These are phyloP conservation scores for Solanum chacoense DNA, from an alignment of 305 asterid genomes.

Conservation along the genomic window DNA sequence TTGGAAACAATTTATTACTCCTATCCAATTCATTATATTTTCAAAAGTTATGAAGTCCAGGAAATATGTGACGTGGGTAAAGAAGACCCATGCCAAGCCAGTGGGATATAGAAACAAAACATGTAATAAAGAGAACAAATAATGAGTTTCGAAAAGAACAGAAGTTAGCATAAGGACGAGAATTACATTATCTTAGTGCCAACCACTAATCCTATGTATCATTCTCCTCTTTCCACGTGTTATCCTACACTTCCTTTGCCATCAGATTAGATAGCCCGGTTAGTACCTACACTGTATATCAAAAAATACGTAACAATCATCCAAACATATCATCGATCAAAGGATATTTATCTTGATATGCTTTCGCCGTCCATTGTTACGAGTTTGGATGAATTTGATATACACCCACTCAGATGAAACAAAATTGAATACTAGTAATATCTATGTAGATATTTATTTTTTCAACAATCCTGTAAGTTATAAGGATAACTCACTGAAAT, in stretches of 20 bases:
- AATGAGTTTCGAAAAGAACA: background rate
- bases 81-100: background rate
- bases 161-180: background rate
- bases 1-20: background rate
- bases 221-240: background rate
- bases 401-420: background rate
- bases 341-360: background rate
- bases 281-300: background rate
- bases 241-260: background rate
- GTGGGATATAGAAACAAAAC: background rate
- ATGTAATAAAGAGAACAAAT: background rate
- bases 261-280: slow-evolving; percentile 1
- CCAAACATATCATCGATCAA: no score
- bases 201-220: background rate
- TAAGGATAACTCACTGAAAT: background rate
- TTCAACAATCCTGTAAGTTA: background rate
- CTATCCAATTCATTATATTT: background rate
- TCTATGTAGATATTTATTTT: background rate
- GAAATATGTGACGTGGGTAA: background rate
- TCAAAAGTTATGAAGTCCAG: background rate
- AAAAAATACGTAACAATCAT: background rate
- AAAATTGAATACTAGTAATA: background rate
- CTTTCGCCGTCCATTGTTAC: background rate
- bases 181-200: slow-evolving; percentile 3
- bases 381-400: background rate